phyloP scores from a whole-genome alignment of 2,329 filamentous ascomycete species.

The Aureobasidium leucospermi region DNA sequence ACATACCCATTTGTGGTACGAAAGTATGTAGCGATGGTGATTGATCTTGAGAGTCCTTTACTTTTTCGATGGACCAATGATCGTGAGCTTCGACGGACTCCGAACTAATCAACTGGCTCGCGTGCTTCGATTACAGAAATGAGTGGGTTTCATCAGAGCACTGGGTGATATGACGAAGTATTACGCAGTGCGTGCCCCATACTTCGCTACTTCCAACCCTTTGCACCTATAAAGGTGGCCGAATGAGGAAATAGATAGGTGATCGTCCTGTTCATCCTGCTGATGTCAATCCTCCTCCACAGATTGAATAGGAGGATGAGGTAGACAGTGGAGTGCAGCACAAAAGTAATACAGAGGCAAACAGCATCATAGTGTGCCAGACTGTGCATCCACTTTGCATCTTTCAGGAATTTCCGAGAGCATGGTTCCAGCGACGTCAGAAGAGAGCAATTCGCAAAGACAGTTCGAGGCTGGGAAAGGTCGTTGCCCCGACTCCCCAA shows the following conservation, averaged over 20 bases:
- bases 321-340: constrained; percentile 7
- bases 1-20: background rate
- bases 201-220: constrained; percentile 6
- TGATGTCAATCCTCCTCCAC: background rate
- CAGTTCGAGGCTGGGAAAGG: background rate
- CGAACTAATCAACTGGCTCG: background rate
- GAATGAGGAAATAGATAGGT: background rate
- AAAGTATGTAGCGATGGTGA: background rate
- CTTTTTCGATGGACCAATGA: background rate
- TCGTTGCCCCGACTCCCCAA: background rate
- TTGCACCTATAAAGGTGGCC: background rate
- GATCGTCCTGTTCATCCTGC: background rate
- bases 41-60: background rate
- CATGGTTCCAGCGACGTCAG: constrained; percentile 5
- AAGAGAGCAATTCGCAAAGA: background rate
- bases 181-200: background rate
- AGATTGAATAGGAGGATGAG: background rate
- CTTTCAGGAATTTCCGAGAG: background rate
- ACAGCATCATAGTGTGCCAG: constrained; percentile 9
- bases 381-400: constrained; percentile 1
- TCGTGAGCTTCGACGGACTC: background rate
- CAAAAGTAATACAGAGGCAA: constrained; percentile 13
- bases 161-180: background rate
- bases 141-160: background rate
- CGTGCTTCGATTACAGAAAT: background rate